phyloP scores from a whole-genome alignment of 2,329 filamentous ascomycete species.

The Aspergillus floridensis region DNA sequence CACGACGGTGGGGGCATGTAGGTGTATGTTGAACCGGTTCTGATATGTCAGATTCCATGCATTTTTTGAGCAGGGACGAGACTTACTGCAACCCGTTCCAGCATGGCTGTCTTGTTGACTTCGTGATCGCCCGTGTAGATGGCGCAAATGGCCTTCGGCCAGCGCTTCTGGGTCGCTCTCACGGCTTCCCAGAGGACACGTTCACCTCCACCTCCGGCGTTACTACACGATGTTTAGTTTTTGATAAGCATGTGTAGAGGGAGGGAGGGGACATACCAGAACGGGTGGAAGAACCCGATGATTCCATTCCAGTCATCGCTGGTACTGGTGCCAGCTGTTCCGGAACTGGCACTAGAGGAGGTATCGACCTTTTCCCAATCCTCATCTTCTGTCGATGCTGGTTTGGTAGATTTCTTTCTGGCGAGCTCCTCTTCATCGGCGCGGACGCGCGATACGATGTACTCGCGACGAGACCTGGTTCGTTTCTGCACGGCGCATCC shows the following conservation, averaged over 20 bases:
- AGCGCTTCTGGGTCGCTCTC: slow-evolving; percentile 81
- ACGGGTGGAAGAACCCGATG: slow-evolving; percentile 95
- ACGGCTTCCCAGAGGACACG: slow-evolving; percentile 95
- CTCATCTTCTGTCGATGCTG: slow-evolving; percentile 50
- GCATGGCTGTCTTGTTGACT: slow-evolving; percentile 73
- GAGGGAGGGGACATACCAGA: slow-evolving; percentile 64
- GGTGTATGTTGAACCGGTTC: slow-evolving; percentile 87
- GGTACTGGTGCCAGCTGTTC: slow-evolving; percentile 44
- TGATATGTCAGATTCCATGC: slow-evolving; percentile 33
- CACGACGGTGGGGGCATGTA: slow-evolving; percentile 76
- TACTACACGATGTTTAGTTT: slow-evolving; percentile 52
- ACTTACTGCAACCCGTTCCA: slow-evolving; percentile 69
- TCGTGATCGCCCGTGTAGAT: slow-evolving; percentile 97
- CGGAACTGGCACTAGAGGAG: slow-evolving; percentile 48
- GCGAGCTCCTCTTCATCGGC: slow-evolving; percentile 42
- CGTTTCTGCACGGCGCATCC: slow-evolving; percentile 64
- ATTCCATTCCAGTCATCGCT: slow-evolving; percentile 74
- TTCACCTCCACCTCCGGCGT: slow-evolving; percentile 93
- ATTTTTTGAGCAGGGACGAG: not conserved
- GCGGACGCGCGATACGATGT: slow-evolving; percentile 51
- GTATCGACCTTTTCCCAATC: slow-evolving; percentile 70
- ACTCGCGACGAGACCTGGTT: slow-evolving; percentile 60
- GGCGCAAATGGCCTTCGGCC: slow-evolving; percentile 83
- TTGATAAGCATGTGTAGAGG: slow-evolving; percentile 1
- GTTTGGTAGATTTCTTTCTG: slow-evolving; percentile 24